Conservation (phyloP, 345 rosid genomes). For the Clarkia xantiana region DNA sequence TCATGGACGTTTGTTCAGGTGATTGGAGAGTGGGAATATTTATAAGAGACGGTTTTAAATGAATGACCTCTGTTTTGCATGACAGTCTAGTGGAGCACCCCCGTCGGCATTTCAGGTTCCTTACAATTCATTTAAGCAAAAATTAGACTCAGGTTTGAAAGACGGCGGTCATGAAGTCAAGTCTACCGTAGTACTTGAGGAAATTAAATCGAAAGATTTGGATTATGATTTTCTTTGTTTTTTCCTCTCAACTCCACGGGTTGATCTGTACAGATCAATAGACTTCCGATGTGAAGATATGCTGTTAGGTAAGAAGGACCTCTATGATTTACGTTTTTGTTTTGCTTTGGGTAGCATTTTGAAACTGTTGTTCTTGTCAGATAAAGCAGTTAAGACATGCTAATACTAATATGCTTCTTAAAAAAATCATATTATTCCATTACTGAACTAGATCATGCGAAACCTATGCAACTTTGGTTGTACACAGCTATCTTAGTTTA, state of each 20-base stretch:
- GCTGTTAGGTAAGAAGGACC: slow-evolving; percentile 45
- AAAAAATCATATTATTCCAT: background rate
- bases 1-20: background rate
- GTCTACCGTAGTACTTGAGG: slow-evolving; percentile 20
- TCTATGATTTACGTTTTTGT: background rate
- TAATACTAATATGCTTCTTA: background rate
- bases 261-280: slow-evolving; percentile 74
- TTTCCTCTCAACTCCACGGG: slow-evolving; percentile 66
- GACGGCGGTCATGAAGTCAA: slow-evolving; percentile 14
- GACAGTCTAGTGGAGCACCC: slow-evolving; percentile 82
- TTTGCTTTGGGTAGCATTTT: background rate
- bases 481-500: too few relatives aligned
- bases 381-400: background rate
- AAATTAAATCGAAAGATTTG: slow-evolving; percentile 38
- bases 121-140: slow-evolving; percentile 58
- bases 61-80: slow-evolving; percentile 15
- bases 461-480: background rate
- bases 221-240: slow-evolving; percentile 75
- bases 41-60: background rate
- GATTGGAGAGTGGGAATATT: background rate
- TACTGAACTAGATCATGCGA: background rate
- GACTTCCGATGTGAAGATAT: slow-evolving; percentile 87
- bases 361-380: slow-evolving; percentile 1
- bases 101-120: slow-evolving; percentile 74
- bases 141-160: slow-evolving; percentile 17